phyloP scores from a whole-genome alignment of 2,329 filamentous ascomycete species.

The Cryphonectria carpinicola region DNA sequence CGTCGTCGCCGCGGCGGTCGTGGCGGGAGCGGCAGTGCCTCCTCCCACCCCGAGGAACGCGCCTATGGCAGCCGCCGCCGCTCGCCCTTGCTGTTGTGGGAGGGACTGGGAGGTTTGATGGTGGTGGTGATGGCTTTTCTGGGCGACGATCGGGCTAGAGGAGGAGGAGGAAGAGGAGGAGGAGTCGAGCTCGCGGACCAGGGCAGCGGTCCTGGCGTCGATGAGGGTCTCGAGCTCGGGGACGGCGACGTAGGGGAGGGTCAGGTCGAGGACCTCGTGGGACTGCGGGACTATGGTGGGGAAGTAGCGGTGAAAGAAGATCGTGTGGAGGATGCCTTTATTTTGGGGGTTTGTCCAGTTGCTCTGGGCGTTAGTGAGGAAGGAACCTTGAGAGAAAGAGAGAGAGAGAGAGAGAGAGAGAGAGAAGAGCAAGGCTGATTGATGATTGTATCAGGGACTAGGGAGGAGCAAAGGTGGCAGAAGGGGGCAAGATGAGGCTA shows the following conservation, averaged over 20 bases:
- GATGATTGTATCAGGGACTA: background rate
- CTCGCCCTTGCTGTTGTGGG: conserved; percentile 21
- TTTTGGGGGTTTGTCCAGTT: background rate
- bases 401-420: background rate
- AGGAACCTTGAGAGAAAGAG: background rate
- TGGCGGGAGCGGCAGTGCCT: background rate
- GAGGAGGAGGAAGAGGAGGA: conserved; percentile 32
- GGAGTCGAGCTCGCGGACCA: conserved; percentile 77
- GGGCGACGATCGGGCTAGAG: background rate
- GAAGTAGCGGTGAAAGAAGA: conserved; percentile 99
- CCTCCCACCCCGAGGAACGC: conserved; percentile 20
- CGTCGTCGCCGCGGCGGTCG: background rate
- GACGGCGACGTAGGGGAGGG: conserved; percentile 86
- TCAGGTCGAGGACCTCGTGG: conserved; percentile 87
- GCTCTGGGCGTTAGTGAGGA: conserved; percentile 12
- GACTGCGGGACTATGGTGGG: conserved; percentile 80
- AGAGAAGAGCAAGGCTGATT: background rate
- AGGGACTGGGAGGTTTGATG: conserved; percentile 24
- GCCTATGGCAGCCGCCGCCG: conserved; percentile 20
- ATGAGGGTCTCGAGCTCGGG: conserved; percentile 92
- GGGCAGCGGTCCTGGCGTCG: conserved; percentile 78
- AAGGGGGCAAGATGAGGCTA: background rate
- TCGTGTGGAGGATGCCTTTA: conserved; percentile 87
- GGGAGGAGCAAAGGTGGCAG: background rate
- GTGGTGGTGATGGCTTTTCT: background rate